These are phyloP conservation scores for Trichomonascaceae sp. DNA, from an alignment of 1,139 yeast genomes.

Conservation along the genomic window DNA sequence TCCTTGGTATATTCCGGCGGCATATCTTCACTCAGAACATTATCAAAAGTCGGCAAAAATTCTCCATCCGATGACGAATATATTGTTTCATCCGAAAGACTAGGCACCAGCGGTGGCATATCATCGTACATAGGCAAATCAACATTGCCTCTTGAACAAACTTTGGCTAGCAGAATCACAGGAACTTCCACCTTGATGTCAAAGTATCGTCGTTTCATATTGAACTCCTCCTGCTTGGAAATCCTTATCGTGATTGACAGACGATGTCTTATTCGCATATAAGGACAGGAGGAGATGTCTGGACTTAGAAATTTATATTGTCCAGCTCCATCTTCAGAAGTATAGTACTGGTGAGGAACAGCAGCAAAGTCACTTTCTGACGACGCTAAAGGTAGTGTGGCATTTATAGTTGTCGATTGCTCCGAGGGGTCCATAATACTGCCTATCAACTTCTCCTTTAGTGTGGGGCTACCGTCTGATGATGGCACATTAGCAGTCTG, in stretches of 20 bases:
- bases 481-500: constrained; percentile 3
- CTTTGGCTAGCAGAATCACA: constrained; percentile 60
- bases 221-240: constrained; percentile 55
- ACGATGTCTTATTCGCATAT: constrained; percentile 67
- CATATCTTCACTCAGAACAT: constrained; percentile 20
- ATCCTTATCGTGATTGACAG: constrained; percentile 74
- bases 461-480: background rate
- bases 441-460: constrained; percentile 8
- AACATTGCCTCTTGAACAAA: constrained; percentile 60
- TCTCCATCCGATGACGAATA: constrained; percentile 7
- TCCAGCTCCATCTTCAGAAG: constrained; percentile 13
- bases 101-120: constrained; percentile 2
- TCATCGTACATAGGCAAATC: constrained; percentile 59
- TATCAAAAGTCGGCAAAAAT: constrained; percentile 27
- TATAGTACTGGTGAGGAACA: constrained; percentile 18
- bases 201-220: constrained; percentile 63
- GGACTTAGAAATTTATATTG: constrained; percentile 44
- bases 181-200: constrained; percentile 91
- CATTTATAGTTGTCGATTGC: constrained; percentile 12
- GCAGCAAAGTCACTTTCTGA: constrained; percentile 17
- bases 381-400: constrained; percentile 22
- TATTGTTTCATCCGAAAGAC: constrained; percentile 6
- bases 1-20: background rate
- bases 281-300: constrained; percentile 61
- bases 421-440: constrained; percentile 6